These are phyloP conservation scores for Ophiostoma himal-ulmi DNA, from an alignment of 2,329 filamentous ascomycete genomes.

Conservation along the genomic window DNA sequence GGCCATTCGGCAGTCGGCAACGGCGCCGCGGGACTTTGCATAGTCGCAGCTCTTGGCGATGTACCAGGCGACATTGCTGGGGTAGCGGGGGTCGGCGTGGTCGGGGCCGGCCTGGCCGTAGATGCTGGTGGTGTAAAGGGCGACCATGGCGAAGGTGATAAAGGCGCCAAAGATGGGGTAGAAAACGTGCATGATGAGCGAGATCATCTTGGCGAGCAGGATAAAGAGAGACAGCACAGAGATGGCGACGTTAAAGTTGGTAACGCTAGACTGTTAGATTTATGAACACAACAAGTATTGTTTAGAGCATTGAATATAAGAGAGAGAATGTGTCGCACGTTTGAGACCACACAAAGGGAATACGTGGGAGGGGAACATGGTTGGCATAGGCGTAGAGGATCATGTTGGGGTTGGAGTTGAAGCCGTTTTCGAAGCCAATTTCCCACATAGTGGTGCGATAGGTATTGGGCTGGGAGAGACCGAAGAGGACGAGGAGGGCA, in stretches of 20 bases:
- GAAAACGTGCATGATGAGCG: conserved; percentile 66
- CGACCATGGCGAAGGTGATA: conserved; percentile 52
- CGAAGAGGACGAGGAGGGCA: conserved; percentile 62
- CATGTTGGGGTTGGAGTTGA: conserved; percentile 67
- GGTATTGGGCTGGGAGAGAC: conserved; percentile 65
- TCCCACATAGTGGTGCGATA: conserved; percentile 68
- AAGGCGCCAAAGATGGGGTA: conserved; percentile 58
- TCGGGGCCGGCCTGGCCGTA: conserved; percentile 70
- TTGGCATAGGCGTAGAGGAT: conserved; percentile 70
- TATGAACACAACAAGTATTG: too few species aligned
- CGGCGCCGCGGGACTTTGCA: conserved; percentile 48
- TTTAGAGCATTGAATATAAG: background rate
- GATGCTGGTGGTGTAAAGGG: conserved; percentile 59
- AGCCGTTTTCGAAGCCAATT: conserved; percentile 62
- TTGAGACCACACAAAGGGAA: conserved; percentile 67
- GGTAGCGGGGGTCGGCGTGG: conserved; percentile 58
- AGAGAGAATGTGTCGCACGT: conserved; percentile 48
- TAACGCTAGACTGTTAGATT: conserved; percentile 44
- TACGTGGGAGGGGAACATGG: conserved; percentile 53
- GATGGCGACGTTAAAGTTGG: conserved; percentile 70
- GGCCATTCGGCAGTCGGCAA: conserved; percentile 60
- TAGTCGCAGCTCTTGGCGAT: conserved; percentile 63
- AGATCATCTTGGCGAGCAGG: conserved; percentile 62
- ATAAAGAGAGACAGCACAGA: conserved; percentile 71
- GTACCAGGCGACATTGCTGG: conserved; percentile 65